Percentiles rank a stretch among this genome's conserved stretches.
Evolutionary conservation across 2,329 filamentous ascomycete species (phyloP).

Genomic region (Penicillium oxalicum): DNA sequence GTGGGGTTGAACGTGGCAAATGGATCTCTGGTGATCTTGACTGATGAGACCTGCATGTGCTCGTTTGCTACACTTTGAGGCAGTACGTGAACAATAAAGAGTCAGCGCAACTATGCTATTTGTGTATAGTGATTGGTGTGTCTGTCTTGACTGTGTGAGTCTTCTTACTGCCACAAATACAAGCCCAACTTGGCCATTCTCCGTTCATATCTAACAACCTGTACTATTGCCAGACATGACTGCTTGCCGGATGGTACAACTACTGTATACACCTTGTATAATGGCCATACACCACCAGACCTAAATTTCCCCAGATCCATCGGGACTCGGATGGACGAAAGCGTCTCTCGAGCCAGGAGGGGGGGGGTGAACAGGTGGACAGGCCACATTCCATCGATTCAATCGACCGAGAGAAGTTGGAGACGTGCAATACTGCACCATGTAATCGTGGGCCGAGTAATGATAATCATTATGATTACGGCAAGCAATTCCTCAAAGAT

Average conservation of each 20-base stretch:
- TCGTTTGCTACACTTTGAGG: not conserved
- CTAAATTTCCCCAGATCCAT: not conserved
- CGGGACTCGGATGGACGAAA: conserved; percentile 10
- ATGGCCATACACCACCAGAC: not conserved
- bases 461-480: conserved; percentile 22
- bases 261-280: not conserved
- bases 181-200: no score
- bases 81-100: not conserved
- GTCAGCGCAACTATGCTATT: not conserved
- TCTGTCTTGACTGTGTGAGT: no score
- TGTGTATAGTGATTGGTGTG: not conserved
- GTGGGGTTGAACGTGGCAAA: conserved; percentile 19
- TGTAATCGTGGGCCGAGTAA: conserved; percentile 12
- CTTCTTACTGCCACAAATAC: no score
- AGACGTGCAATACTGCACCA: no score
- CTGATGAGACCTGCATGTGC: not conserved
- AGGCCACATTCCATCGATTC: conserved; percentile 6
- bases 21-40: conserved; percentile 1
- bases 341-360: not conserved
- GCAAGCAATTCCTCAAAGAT: conserved; percentile 24
- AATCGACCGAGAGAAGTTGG: no score
- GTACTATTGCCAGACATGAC: no score
- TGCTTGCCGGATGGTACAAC: not conserved
- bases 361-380: conserved; percentile 5
- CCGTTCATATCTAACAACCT: no score